Conservation (phyloP, 768 basidiomycete genomes). For the Tubosaeta sp. region DNA sequence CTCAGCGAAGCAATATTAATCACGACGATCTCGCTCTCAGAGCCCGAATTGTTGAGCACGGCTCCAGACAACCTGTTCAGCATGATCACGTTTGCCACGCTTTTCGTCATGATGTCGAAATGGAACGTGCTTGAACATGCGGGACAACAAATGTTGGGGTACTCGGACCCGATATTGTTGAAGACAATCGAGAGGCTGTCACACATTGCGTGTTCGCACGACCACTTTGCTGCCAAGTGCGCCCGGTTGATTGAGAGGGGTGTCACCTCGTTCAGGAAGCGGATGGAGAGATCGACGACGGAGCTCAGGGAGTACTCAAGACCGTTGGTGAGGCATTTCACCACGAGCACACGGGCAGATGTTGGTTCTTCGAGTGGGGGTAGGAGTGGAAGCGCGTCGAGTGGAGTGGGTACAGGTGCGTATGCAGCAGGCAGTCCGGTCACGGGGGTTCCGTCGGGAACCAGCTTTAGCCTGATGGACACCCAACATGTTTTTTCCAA, state of each 20-base stretch:
- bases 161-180: slow-evolving; percentile 35
- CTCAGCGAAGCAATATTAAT: slow-evolving; percentile 37
- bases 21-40: slow-evolving; percentile 30
- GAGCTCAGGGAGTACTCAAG: slow-evolving; percentile 17
- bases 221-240: slow-evolving; percentile 39
- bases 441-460: not conserved
- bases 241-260: slow-evolving; percentile 38
- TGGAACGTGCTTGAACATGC: slow-evolving; percentile 36
- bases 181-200: slow-evolving; percentile 34
- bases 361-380: slow-evolving; percentile 14
- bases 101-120: slow-evolving; percentile 41
- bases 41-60: slow-evolving; percentile 34
- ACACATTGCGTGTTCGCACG: slow-evolving; percentile 33
- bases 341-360: slow-evolving; percentile 11
- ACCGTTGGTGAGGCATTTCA: slow-evolving; percentile 21
- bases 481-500: slow-evolving; percentile 20
- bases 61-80: slow-evolving; percentile 40
- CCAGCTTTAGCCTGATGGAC: slow-evolving; percentile 8
- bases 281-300: slow-evolving; percentile 22
- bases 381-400: slow-evolving; percentile 15
- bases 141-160: slow-evolving; percentile 33
- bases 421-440: slow-evolving; percentile 10
- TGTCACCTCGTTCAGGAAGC: slow-evolving; percentile 28
- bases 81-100: slow-evolving; percentile 42
- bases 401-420: slow-evolving; percentile 12